A percentile compares a stretch with the other conserved stretches of the same genome.
Evolutionary conservation across 75 land plant species (phyloP).

Genomic region (Selaginella moellendorffii): DNA sequence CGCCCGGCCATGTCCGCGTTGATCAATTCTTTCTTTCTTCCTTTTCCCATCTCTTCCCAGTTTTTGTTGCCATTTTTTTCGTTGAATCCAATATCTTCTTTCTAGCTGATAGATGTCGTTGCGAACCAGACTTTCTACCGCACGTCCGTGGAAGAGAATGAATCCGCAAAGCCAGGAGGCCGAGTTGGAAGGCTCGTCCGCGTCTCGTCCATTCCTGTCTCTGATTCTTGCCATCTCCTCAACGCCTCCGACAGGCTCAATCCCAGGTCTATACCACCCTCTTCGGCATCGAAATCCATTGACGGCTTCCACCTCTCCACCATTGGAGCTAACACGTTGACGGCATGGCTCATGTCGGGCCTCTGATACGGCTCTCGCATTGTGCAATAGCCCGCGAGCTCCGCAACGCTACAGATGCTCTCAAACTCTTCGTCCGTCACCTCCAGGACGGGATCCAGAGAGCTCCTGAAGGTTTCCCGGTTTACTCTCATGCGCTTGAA

Average conservation of each 20-base stretch:
- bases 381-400: slow-evolving; percentile 90
- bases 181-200: not conserved
- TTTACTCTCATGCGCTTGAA: slow-evolving; percentile 48
- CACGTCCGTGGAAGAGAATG: not conserved
- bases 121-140: too few species aligned
- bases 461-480: slow-evolving; percentile 36
- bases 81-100: too few species aligned
- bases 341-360: slow-evolving; percentile 93
- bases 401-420: slow-evolving; percentile 60
- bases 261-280: slow-evolving; percentile 58
- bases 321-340: slow-evolving; percentile 64
- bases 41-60: too few species aligned
- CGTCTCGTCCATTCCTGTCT: slow-evolving; percentile 14
- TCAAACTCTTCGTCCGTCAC: slow-evolving; percentile 41
- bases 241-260: slow-evolving; percentile 62
- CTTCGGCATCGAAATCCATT: slow-evolving; percentile 32
- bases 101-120: too few species aligned
- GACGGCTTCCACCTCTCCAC: slow-evolving; percentile 83
- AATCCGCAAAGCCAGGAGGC: not conserved
- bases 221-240: slow-evolving; percentile 65
- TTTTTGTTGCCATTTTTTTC: too few species aligned
- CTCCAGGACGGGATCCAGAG: slow-evolving; percentile 37
- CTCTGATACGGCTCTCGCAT: slow-evolving; percentile 78
- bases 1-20: too few species aligned
- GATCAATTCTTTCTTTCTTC: too few species aligned